Conservation (phyloP, 345 rosid genomes). For the Acer negundo region DNA sequence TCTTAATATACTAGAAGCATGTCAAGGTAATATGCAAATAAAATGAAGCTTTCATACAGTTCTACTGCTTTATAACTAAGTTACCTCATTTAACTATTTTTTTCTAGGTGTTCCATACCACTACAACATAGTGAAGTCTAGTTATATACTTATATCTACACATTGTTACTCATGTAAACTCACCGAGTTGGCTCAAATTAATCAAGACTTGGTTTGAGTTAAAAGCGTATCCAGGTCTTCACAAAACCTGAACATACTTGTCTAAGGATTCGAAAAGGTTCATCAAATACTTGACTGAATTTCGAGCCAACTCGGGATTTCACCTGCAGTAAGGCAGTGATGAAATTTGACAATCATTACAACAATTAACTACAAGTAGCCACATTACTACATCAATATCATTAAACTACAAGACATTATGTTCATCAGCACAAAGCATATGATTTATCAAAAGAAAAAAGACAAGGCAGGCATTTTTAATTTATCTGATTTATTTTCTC, state of each 20-base stretch:
- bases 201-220: constrained; percentile 44
- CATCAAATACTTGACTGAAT: constrained; percentile 55
- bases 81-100: constrained; percentile 2
- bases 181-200: constrained; percentile 61
- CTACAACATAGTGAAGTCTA: not conserved
- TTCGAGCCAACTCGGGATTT: constrained; percentile 61
- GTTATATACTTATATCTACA: constrained; percentile 6
- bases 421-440: constrained; percentile 4
- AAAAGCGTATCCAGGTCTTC: constrained; percentile 59
- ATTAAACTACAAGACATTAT: not conserved
- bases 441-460: not conserved
- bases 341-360: constrained; percentile 30
- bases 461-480: not conserved
- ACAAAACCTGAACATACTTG: constrained; percentile 53
- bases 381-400: constrained; percentile 2
- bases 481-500: constrained; percentile 1
- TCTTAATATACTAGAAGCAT: not conserved
- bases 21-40: not conserved
- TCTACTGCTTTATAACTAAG: not conserved
- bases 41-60: not conserved
- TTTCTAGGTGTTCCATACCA: constrained; percentile 1
- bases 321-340: constrained; percentile 55
- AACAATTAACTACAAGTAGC: constrained; percentile 22
- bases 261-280: constrained; percentile 40
- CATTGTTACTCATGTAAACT: constrained; percentile 23